These are phyloP conservation scores for Fusarium albosuccineum DNA, from an alignment of 2,329 filamentous ascomycete species.

Conservation along the genomic window DNA sequence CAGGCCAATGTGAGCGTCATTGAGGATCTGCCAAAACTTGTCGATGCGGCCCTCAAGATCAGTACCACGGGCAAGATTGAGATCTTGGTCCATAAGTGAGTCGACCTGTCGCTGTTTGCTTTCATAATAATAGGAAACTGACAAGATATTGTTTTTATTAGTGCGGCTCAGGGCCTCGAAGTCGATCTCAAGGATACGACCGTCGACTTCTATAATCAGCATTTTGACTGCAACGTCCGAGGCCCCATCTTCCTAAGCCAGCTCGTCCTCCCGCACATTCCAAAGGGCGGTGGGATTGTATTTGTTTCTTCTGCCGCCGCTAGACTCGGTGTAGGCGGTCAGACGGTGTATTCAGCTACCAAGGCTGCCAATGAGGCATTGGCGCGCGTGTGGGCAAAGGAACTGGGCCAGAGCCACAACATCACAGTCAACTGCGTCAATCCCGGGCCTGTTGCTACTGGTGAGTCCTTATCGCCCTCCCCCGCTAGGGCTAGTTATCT, in stretches of 20 bases:
- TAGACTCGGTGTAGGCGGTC: slow-evolving; percentile 44
- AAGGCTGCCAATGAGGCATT: slow-evolving; percentile 52
- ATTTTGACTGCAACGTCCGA: slow-evolving; percentile 41
- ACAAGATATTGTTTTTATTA: background rate
- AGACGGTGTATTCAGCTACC: slow-evolving; percentile 51
- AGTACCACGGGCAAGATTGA: slow-evolving; percentile 43
- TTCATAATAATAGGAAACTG: background rate
- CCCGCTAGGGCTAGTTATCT: no score
- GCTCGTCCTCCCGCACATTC: slow-evolving; percentile 47
- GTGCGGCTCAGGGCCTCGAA: slow-evolving; percentile 26
- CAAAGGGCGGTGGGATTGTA: slow-evolving; percentile 50
- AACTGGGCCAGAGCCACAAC: slow-evolving; percentile 47
- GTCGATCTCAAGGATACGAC: slow-evolving; percentile 34
- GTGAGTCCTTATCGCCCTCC: background rate
- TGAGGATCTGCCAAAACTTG: slow-evolving; percentile 33
- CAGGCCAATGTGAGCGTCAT: slow-evolving; percentile 37
- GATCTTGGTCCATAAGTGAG: slow-evolving; percentile 43
- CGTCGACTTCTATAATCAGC: slow-evolving; percentile 17
- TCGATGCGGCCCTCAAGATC: slow-evolving; percentile 33
- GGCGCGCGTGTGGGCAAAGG: slow-evolving; percentile 48
- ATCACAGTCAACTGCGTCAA: slow-evolving; percentile 51
- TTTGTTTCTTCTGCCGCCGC: slow-evolving; percentile 51
- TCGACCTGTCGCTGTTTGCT: background rate
- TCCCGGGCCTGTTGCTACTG: slow-evolving; percentile 46
- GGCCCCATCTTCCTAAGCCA: slow-evolving; percentile 51